Conservation (phyloP, 2,329 filamentous ascomycete genomes). For the Sclerotinia glacialis region DNA sequence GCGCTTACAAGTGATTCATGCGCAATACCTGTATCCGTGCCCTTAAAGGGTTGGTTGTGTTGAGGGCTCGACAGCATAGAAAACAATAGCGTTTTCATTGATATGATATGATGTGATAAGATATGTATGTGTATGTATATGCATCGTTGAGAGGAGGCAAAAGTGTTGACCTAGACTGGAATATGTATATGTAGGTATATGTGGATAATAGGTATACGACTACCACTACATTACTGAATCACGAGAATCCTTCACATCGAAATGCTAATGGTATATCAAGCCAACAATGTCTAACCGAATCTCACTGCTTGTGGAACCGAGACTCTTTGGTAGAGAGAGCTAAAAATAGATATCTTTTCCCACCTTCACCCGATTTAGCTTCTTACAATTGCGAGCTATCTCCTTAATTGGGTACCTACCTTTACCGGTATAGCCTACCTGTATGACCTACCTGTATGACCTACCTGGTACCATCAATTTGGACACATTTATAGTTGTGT, state of each 20-base stretch:
- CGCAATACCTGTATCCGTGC: conserved; percentile 11
- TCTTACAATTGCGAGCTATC: not conserved
- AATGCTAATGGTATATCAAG: not conserved
- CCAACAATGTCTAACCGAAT: not conserved
- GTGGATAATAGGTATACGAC: no score
- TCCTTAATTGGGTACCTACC: not conserved
- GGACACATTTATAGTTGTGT: not conserved
- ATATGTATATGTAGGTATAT: no score
- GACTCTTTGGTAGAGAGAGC: not conserved
- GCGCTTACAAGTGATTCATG: conserved; percentile 15
- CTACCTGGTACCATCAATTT: no score
- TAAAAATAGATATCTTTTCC: conserved; percentile 8
- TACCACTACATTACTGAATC: not conserved
- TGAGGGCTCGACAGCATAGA: conserved; percentile 5
- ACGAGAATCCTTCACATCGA: not conserved
- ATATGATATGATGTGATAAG: not conserved
- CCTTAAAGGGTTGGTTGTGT: not conserved
- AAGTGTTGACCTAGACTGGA: not conserved
- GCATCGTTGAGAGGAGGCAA: not conserved
- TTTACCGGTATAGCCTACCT: no score
- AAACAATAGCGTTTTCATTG: not conserved
- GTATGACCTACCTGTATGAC: no score
- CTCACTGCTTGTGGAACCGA: conserved; percentile 1
- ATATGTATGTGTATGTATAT: no score
- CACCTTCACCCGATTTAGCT: conserved; percentile 7